Conservation (phyloP, 495 filamentous ascomycete genomes). For the Hypoxylon fuscum region DNA sequence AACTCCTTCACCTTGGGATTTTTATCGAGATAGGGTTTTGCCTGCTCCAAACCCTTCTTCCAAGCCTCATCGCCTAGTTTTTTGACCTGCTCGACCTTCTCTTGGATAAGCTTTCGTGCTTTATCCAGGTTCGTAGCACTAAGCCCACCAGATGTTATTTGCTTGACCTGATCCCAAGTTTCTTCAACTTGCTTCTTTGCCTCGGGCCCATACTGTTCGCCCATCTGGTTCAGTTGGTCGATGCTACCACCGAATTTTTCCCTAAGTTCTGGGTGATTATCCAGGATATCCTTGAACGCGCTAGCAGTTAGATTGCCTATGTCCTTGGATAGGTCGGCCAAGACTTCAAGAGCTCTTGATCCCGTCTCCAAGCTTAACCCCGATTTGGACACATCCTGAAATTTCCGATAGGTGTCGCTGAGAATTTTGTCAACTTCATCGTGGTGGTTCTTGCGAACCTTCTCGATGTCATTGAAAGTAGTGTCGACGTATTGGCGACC, state of each 20-base stretch:
- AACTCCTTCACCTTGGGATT: conserved; percentile 71
- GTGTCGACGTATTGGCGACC: conserved; percentile 66
- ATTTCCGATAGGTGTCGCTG: conserved; percentile 65
- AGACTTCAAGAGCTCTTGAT: conserved; percentile 58
- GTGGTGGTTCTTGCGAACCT: conserved; percentile 64
- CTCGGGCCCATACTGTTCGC: conserved; percentile 70
- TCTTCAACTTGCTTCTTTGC: conserved; percentile 73
- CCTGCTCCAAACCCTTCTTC: conserved; percentile 69
- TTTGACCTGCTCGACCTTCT: conserved; percentile 68
- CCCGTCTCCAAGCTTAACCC: conserved; percentile 64
- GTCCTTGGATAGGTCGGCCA: conserved; percentile 61
- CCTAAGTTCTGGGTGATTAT: conserved; percentile 73
- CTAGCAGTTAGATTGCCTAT: conserved; percentile 64
- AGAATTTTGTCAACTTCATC: conserved; percentile 71
- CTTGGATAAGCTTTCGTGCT: conserved; percentile 67
- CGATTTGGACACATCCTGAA: conserved; percentile 58
- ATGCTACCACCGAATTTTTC: conserved; percentile 71
- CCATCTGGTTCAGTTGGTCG: conserved; percentile 69
- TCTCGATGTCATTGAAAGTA: conserved; percentile 70
- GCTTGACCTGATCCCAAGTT: conserved; percentile 67
- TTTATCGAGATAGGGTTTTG: conserved; percentile 70
- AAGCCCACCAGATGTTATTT: conserved; percentile 63
- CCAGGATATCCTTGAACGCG: conserved; percentile 64
- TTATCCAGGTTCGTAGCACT: conserved; percentile 58
- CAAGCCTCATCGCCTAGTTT: conserved; percentile 71